Evolutionary conservation across 345 rosid genomes (phyloP), one percentile per base, ranked within the genome.

Genomic region (Salix suchowensis): DNA sequence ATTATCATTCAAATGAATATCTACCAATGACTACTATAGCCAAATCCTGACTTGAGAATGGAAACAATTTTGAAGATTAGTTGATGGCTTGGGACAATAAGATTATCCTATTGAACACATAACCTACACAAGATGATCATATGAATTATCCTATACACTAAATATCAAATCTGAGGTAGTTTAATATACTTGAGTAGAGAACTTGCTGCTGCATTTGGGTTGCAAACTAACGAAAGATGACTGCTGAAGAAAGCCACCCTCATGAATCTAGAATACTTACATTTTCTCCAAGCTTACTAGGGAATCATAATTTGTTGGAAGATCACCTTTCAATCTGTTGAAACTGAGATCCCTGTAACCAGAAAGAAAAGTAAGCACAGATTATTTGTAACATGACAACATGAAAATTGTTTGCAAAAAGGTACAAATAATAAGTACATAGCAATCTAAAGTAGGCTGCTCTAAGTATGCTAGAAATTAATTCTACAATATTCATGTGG

Each of bases 281-380:
- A 77, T 64, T 19, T 60, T 61, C 67, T 76, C 79, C 52, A 76
- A 40, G 7, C n/a, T 8, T n/a, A 13, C 0, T 32, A 44, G 54
- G 26, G 68, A 37, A 0, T 70, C 65, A 21, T 12, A 62, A 14
- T 32, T 70, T 13, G 24, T 15, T 6, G 75, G 36, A 70, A 77
- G 74, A n/a, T 62, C 4, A 70, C 79, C 74, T 18, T 24, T 21
- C 15, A 77, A 30, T n/a, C 48, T 70, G 34, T 77, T 77, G 74
- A 77, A 77, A 70, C 67, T 44, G 24, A 70, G 60, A 39, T 77
- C 79, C 48, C 74, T 77, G 66, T 26, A 60, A 8, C 8, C 8
- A 18, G 50, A 48, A 7, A 4, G 13, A 55, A n/a, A 23, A 1
- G 21, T 2, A 50, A 50, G n/a, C 24, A 24, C 24, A 24, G 24